These are phyloP conservation scores for Agrostemma githago DNA, from an alignment of 148 eudicot genomes.

Conservation along the genomic window DNA sequence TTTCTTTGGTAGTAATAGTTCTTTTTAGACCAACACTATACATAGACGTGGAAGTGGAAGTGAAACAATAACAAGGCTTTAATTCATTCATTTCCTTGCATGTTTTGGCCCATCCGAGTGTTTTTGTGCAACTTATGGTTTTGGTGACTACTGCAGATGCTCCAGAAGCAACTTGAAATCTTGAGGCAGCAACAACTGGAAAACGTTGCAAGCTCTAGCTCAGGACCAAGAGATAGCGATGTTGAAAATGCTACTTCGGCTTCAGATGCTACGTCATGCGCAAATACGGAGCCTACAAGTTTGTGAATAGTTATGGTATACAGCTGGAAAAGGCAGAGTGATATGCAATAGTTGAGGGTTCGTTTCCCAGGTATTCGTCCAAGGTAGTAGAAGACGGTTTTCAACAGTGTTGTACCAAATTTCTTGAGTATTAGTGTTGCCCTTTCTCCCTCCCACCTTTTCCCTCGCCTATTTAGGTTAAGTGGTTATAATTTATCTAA, in stretches of 20 bases:
- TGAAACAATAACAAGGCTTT: background rate
- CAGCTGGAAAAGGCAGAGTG: background rate
- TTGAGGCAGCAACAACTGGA: constrained; percentile 39
- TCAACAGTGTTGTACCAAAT: constrained; percentile 18
- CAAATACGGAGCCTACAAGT: constrained; percentile 26
- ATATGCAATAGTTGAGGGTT: constrained; percentile 4
- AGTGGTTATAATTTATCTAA: constrained; percentile 4
- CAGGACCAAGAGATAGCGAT: constrained; percentile 32
- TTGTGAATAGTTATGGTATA: constrained; percentile 15
- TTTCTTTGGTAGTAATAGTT: background rate
- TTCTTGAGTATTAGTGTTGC: constrained; percentile 11
- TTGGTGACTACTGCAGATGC: constrained; percentile 32
- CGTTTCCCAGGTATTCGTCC: background rate
- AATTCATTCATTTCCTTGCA: background rate
- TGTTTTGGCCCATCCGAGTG: background rate
- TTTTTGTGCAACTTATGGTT: constrained; percentile 10
- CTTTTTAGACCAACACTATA: background rate
- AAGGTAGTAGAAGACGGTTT: constrained; percentile 10
- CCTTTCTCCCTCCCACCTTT: background rate
- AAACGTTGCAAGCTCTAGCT: constrained; percentile 29
- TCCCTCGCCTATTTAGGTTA: background rate
- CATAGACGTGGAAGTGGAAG: background rate
- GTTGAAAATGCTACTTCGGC: constrained; percentile 43
- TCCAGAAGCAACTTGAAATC: constrained; percentile 51
- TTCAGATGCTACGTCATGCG: constrained; percentile 19